Evolutionary conservation across 495 filamentous ascomycete genomes (phyloP).

Genomic region (Trypethelium eluteriae): DNA sequence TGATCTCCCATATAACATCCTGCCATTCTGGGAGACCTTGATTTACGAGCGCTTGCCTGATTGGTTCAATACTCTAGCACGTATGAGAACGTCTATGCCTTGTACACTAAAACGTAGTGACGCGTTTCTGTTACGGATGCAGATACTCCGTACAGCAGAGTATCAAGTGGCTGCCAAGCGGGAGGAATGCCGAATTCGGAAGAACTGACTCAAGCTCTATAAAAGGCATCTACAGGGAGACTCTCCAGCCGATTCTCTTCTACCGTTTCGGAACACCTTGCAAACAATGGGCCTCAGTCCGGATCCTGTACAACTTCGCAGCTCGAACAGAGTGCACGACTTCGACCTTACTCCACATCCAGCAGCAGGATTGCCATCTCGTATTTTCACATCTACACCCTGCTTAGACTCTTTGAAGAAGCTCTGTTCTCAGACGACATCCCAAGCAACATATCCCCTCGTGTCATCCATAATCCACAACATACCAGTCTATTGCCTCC

Average conservation of each 20-base stretch:
- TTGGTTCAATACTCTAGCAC: too few species aligned
- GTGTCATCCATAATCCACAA: slow-evolving; percentile 38
- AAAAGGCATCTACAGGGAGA: neutral
- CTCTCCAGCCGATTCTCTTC: neutral
- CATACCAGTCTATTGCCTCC: slow-evolving; percentile 47
- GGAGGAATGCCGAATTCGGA: neutral
- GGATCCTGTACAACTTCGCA: neutral
- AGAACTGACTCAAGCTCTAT: neutral
- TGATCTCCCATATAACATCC: too few species aligned
- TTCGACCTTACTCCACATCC: neutral
- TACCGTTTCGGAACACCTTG: neutral
- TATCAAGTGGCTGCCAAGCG: neutral
- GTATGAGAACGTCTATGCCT: too few species aligned
- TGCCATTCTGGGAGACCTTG: too few species aligned
- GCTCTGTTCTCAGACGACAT: slow-evolving; percentile 38
- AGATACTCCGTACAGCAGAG: too few species aligned
- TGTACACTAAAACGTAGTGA: too few species aligned
- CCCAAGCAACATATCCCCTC: slow-evolving; percentile 39
- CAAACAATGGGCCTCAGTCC: neutral
- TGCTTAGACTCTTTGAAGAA: slow-evolving; percentile 34
- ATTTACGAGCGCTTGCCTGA: too few species aligned
- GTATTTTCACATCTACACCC: slow-evolving; percentile 13
- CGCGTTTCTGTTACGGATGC: too few species aligned
- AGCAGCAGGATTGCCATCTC: neutral
- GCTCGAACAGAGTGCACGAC: neutral